Evolutionary conservation across 2,329 filamentous ascomycete genomes (phyloP).

Genomic region (Penicillium expansum): DNA sequence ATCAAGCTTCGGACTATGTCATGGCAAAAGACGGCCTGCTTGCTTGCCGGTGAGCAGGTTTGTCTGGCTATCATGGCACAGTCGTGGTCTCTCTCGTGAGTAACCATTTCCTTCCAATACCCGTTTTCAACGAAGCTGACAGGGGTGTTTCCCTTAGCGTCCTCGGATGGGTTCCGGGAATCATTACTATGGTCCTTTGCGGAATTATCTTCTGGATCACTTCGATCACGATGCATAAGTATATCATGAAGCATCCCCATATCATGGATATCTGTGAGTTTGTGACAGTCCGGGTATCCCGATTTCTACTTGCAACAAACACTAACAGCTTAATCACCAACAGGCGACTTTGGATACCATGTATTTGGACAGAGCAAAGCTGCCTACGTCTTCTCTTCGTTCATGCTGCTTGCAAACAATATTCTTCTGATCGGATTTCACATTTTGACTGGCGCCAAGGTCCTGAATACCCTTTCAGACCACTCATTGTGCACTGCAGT

Average conservation of each 20-base stretch:
- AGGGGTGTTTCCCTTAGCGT: slow-evolving; percentile 4
- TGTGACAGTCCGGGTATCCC: background rate
- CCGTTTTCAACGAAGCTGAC: background rate
- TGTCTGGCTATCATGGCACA: slow-evolving; percentile 54
- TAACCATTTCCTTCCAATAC: slow-evolving; percentile 1
- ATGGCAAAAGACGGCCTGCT: slow-evolving; percentile 53
- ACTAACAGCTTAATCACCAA: background rate
- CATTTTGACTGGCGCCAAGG: slow-evolving; percentile 50
- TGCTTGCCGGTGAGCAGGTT: slow-evolving; percentile 50
- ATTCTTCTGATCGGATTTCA: slow-evolving; percentile 53
- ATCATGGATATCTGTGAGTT: slow-evolving; percentile 49
- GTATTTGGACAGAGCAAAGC: slow-evolving; percentile 44
- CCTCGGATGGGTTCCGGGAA: slow-evolving; percentile 24
- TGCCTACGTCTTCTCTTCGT: slow-evolving; percentile 46
- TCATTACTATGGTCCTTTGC: slow-evolving; percentile 43
- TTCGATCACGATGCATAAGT: slow-evolving; percentile 52
- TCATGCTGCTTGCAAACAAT: slow-evolving; percentile 49
- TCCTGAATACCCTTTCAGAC: slow-evolving; percentile 50
- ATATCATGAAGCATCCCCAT: slow-evolving; percentile 52
- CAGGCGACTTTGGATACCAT: slow-evolving; percentile 50
- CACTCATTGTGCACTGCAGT: slow-evolving; percentile 51
- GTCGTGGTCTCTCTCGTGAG: slow-evolving; percentile 50
- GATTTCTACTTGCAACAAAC: too few species aligned
- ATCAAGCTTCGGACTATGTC: slow-evolving; percentile 55
- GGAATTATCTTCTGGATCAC: slow-evolving; percentile 51